A percentile compares a stretch with the other conserved stretches of the same genome.
Evolutionary conservation across 192 early-diverging fungal genomes (phyloP).

Genomic region (Coemansia sp.): DNA sequence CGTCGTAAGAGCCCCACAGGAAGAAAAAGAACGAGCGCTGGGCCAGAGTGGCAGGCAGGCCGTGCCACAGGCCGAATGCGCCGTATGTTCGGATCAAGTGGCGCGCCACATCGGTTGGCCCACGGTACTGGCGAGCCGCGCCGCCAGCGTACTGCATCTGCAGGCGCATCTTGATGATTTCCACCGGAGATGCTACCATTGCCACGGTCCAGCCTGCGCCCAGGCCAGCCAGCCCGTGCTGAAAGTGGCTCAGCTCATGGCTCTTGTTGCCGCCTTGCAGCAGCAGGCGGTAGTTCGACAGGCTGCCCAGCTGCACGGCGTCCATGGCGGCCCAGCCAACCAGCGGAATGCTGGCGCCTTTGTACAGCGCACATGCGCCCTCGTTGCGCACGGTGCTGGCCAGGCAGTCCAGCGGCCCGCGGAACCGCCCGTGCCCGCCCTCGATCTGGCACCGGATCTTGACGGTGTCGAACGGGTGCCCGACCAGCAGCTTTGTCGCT

Average conservation of each 20-base stretch:
- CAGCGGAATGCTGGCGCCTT: constrained; percentile 89
- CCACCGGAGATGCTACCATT: constrained; percentile 77
- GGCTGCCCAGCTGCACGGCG: constrained; percentile 68
- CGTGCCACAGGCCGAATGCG: constrained; percentile 77
- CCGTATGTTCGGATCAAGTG: constrained; percentile 78
- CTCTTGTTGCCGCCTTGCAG: constrained; percentile 65
- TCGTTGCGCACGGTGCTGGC: constrained; percentile 66
- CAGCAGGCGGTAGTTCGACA: constrained; percentile 77
- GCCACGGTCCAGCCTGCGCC: constrained; percentile 79
- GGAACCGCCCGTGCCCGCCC: constrained; percentile 66
- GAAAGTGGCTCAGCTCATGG: constrained; percentile 61
- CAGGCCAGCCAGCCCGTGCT: constrained; percentile 70
- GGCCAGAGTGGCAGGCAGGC: constrained; percentile 76
- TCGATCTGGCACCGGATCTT: constrained; percentile 81
- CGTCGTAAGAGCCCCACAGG: constrained; percentile 60
- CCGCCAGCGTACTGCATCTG: constrained; percentile 75
- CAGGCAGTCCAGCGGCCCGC: constrained; percentile 71
- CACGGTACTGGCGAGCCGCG: constrained; percentile 69
- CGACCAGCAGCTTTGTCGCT: constrained; percentile 74
- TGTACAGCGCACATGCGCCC: constrained; percentile 79
- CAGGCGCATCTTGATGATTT: constrained; percentile 70
- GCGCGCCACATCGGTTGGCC: constrained; percentile 82
- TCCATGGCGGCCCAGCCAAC: constrained; percentile 93
- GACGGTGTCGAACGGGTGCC: constrained; percentile 83
- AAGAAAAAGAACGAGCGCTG: constrained; percentile 84